phyloP scores from a whole-genome alignment of 2,329 filamentous ascomycete species.

The Cephalotrichum gorgonifer region DNA sequence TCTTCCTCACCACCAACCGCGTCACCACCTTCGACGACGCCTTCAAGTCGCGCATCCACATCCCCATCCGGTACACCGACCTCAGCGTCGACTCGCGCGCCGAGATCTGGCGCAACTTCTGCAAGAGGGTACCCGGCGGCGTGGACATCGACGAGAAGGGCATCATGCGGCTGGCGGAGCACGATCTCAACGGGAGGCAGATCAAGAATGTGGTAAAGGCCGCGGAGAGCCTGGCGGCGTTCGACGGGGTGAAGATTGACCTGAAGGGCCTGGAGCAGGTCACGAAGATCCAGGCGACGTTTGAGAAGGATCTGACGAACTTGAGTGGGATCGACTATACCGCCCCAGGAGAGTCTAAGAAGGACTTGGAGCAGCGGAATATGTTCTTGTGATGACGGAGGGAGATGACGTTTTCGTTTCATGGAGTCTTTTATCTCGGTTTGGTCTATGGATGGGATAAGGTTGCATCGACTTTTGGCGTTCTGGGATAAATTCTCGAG shows the following conservation, averaged over 20 bases:
- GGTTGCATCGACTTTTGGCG: too few relatives aligned
- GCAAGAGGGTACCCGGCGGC: slow-evolving; percentile 58
- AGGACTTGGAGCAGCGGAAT: not conserved
- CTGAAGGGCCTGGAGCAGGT: slow-evolving; percentile 76
- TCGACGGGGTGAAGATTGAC: slow-evolving; percentile 58
- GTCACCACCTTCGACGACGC: slow-evolving; percentile 75
- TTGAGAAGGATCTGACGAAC: slow-evolving; percentile 74
- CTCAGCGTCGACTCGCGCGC: slow-evolving; percentile 63
- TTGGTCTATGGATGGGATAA: too few relatives aligned
- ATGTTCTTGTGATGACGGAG: not conserved
- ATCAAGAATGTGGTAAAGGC: slow-evolving; percentile 70
- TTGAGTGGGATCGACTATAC: slow-evolving; percentile 42
- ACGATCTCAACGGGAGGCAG: slow-evolving; percentile 55
- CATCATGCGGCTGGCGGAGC: slow-evolving; percentile 57
- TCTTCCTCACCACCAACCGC: slow-evolving; percentile 34
- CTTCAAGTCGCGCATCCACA: slow-evolving; percentile 79
- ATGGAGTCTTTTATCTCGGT: too few relatives aligned
- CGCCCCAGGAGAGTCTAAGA: not conserved
- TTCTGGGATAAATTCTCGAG: too few relatives aligned
- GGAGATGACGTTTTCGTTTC: too few relatives aligned
- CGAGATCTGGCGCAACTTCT: slow-evolving; percentile 74
- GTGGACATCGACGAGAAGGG: slow-evolving; percentile 49
- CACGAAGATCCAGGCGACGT: slow-evolving; percentile 70
- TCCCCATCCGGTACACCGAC: slow-evolving; percentile 71
- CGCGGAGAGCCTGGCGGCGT: slow-evolving; percentile 71